A percentile compares a stretch with the other conserved stretches of the same genome.
These are phyloP conservation scores for Vitis labrusca DNA, from an alignment of 164 flowering plant species.

Conservation along the genomic window DNA sequence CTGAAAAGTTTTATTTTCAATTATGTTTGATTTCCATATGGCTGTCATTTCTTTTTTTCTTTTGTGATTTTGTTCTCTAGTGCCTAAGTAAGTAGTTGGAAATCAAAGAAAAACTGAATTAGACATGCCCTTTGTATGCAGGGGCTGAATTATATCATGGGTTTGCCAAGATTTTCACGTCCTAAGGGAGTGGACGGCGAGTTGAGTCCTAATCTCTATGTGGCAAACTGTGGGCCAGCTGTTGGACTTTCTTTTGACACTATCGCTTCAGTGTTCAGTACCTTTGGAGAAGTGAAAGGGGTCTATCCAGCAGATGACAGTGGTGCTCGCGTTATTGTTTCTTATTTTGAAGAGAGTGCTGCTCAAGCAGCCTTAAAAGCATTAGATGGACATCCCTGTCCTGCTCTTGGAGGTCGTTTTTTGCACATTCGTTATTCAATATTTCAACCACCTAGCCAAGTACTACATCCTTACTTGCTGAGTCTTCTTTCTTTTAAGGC, in stretches of 20 bases:
- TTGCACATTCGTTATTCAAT: slow-evolving; percentile 77
- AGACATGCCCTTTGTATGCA: too few species aligned
- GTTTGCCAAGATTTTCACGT: slow-evolving; percentile 48
- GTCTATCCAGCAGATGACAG: slow-evolving; percentile 81
- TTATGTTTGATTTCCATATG: too few species aligned
- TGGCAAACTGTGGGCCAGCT: slow-evolving; percentile 93
- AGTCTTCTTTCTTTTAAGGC: neutral
- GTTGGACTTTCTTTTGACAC: slow-evolving; percentile 64
- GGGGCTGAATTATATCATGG: slow-evolving; percentile 9
- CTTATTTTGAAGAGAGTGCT: slow-evolving; percentile 37
- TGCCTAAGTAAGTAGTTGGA: too few species aligned
- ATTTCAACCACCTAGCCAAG: slow-evolving; percentile 28
- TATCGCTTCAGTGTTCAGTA: slow-evolving; percentile 54
- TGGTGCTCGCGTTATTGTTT: slow-evolving; percentile 85
- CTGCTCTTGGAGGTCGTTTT: slow-evolving; percentile 57
- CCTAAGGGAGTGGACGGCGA: slow-evolving; percentile 33
- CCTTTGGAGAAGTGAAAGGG: slow-evolving; percentile 65
- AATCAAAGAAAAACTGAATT: too few species aligned
- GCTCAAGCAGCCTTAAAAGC: slow-evolving; percentile 62
- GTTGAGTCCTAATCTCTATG: slow-evolving; percentile 64
- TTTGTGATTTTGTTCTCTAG: too few species aligned
- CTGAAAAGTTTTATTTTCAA: too few species aligned
- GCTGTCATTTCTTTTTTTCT: too few species aligned
- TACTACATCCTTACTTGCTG: neutral
- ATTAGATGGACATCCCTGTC: slow-evolving; percentile 59